Evolutionary conservation across 345 rosid genomes (phyloP).

Genomic region (Lumnitzera racemosa): DNA sequence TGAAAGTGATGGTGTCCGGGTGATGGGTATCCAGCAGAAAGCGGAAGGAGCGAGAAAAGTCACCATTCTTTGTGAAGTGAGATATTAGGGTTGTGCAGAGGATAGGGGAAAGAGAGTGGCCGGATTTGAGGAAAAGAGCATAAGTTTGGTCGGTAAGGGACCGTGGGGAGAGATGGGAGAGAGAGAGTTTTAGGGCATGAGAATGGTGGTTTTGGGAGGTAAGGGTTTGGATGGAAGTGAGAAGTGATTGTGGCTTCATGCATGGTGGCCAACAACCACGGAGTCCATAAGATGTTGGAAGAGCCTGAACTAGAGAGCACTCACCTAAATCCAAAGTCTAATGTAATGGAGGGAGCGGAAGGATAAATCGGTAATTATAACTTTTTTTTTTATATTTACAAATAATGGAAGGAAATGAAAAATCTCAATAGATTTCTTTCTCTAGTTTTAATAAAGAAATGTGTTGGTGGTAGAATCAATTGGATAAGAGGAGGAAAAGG

Average conservation of each 20-base stretch:
- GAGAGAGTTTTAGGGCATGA: conserved; percentile 23
- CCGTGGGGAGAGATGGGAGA: conserved; percentile 10
- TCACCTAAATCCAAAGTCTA: too few species aligned
- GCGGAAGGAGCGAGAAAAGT: conserved; percentile 17
- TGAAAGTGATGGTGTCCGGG: conserved; percentile 25
- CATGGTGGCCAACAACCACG: conserved; percentile 1
- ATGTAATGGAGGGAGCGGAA: too few species aligned
- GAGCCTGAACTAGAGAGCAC: too few species aligned
- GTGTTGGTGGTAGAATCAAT: too few species aligned
- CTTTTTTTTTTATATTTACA: too few species aligned
- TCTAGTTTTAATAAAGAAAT: too few species aligned
- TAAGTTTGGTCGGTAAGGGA: conserved; percentile 27
- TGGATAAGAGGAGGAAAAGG: too few species aligned
- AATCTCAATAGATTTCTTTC: too few species aligned
- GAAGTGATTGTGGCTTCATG: conserved; percentile 18
- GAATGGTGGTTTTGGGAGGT: conserved; percentile 13
- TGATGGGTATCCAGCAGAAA: conserved; percentile 26
- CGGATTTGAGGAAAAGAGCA: conserved; percentile 25
- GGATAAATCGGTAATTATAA: too few species aligned
- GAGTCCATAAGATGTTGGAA: too few species aligned
- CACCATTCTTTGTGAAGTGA: conserved; percentile 19
- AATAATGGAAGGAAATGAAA: too few species aligned
- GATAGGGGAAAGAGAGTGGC: conserved; percentile 23
- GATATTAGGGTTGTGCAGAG: conserved; percentile 27
- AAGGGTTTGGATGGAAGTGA: conserved; percentile 13